Percentiles rank a stretch among this genome's conserved stretches.
Evolutionary conservation across 2,329 filamentous ascomycete genomes (phyloP).

Genomic region (Dactylonectria estremocensis): DNA sequence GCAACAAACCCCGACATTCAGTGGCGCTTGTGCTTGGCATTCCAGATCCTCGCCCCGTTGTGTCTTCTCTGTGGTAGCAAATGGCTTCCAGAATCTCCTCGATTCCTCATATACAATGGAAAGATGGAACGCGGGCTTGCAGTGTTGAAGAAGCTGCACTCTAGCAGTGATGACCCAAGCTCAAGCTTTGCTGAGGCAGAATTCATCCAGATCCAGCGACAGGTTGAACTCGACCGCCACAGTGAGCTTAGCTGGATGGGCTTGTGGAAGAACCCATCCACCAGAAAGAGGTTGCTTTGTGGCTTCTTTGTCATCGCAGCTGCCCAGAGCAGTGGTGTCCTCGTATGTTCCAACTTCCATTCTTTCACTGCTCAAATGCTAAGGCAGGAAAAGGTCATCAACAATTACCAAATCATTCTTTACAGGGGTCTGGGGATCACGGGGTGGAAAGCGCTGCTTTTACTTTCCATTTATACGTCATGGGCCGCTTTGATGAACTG

Average conservation of each 20-base stretch:
- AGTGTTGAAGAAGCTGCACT: neutral
- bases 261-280: neutral
- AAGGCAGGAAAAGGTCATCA: neutral
- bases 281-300: neutral
- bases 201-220: neutral
- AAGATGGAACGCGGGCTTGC: neutral
- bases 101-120: neutral
- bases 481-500: neutral
- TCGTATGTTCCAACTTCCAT: neutral
- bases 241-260: neutral
- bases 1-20: neutral
- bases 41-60: conserved; percentile 2
- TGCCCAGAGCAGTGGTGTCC: neutral
- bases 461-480: neutral
- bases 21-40: conserved; percentile 8
- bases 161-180: neutral
- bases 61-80: neutral
- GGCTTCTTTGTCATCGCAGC: conserved; percentile 8
- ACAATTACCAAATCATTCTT: conserved; percentile 5
- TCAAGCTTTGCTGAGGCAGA: neutral
- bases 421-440: neutral
- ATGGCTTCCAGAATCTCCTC: conserved; percentile 4
- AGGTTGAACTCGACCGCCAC: neutral
- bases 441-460: neutral
- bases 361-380: neutral